phyloP scores from a whole-genome alignment of 805 yeast genomes.

The Sugiyamaella valdiviana region DNA sequence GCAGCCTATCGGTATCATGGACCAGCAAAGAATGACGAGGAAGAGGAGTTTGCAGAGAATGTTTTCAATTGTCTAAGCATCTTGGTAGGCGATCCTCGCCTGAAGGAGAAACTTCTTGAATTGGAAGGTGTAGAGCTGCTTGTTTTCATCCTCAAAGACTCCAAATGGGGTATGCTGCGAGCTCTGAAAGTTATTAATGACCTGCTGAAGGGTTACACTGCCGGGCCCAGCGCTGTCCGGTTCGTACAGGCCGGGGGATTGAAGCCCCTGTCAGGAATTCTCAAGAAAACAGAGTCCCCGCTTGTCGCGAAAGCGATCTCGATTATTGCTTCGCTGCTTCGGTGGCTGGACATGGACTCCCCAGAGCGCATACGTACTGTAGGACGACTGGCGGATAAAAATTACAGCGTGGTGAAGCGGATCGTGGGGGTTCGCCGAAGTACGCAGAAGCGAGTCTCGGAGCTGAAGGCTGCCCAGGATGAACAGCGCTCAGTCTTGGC shows the following conservation, averaged over 20 bases:
- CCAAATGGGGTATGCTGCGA: conserved; percentile 5
- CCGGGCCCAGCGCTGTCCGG: conserved; percentile 6
- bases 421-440: background rate
- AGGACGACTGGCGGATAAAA: conserved; percentile 8
- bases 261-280: conserved; percentile 10
- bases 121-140: conserved; percentile 21
- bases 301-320: conserved; percentile 1
- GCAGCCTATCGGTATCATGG: conserved; percentile 6
- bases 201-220: conserved; percentile 1
- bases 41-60: conserved; percentile 11
- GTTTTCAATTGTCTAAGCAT: conserved; percentile 5
- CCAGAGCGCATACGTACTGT: conserved; percentile 9
- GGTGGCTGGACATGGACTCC: conserved; percentile 16
- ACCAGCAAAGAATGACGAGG: conserved; percentile 10
- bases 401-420: background rate
- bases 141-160: conserved; percentile 11
- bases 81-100: background rate
- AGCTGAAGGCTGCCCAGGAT: background rate
- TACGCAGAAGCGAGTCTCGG: background rate
- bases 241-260: conserved; percentile 15
- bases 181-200: conserved; percentile 12
- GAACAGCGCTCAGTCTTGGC: background rate
- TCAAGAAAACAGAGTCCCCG: conserved; percentile 1
- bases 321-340: conserved; percentile 9
- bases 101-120: conserved; percentile 11